A percentile compares a stretch with the other conserved stretches of the same genome.
Evolutionary conservation across 73 alveolate genomes (phyloP).

Genomic region (Paramecium sexaurelia): DNA sequence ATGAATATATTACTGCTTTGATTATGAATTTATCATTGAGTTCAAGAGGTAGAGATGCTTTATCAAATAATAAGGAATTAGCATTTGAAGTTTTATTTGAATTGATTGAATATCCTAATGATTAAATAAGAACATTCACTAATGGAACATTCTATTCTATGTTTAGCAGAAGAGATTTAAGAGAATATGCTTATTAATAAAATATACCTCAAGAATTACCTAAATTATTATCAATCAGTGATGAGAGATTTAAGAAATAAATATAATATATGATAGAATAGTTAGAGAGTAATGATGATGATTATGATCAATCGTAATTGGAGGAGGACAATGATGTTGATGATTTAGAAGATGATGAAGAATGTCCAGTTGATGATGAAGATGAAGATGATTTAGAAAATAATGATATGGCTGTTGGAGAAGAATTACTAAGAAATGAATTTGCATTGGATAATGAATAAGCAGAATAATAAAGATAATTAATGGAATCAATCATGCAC

Average conservation of each 20-base stretch:
- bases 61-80: slow-evolving; percentile 84
- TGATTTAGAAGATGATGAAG: slow-evolving; percentile 50
- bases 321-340: slow-evolving; percentile 56
- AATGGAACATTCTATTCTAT: slow-evolving; percentile 85
- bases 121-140: slow-evolving; percentile 62
- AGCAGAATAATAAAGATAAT: slow-evolving; percentile 10
- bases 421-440: slow-evolving; percentile 27
- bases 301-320: slow-evolving; percentile 14
- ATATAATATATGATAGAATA: slow-evolving; percentile 26
- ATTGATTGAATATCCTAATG: slow-evolving; percentile 88
- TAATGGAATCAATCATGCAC: slow-evolving; percentile 15
- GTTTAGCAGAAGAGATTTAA: slow-evolving; percentile 72
- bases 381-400: slow-evolving; percentile 45
- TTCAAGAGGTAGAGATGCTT: slow-evolving; percentile 94
- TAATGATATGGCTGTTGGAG: slow-evolving; percentile 34
- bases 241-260: slow-evolving; percentile 31
- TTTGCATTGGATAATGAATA: slow-evolving; percentile 26
- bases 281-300: slow-evolving; percentile 24
- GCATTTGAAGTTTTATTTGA: slow-evolving; percentile 87
- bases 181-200: slow-evolving; percentile 68
- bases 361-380: slow-evolving; percentile 19
- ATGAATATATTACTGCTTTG: slow-evolving; percentile 97
- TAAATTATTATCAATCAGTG: neutral
- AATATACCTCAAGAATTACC: slow-evolving; percentile 26
- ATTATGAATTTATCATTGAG: slow-evolving; percentile 96